These are phyloP conservation scores for Dittrichia graveolens DNA, from an alignment of 129 eudicot species.

Conservation along the genomic window DNA sequence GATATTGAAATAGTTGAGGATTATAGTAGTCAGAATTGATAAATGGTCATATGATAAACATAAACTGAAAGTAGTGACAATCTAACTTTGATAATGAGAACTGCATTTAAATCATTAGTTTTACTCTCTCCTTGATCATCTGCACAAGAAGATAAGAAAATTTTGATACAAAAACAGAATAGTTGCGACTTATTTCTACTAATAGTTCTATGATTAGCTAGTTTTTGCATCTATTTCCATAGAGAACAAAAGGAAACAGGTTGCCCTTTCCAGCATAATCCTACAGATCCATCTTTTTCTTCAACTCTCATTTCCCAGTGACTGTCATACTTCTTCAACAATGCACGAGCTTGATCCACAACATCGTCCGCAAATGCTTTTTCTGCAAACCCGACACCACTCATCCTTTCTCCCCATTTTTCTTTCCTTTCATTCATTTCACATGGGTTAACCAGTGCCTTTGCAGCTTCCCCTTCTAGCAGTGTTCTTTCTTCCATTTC, in stretches of 20 bases:
- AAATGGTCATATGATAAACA: neutral
- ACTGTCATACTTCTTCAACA: conserved; percentile 73
- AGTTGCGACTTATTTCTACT: conserved; percentile 21
- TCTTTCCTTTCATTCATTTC: conserved; percentile 82
- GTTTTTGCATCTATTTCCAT: conserved; percentile 54
- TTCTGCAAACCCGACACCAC: conserved; percentile 48
- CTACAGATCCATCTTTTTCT: conserved; percentile 58
- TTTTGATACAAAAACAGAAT: conserved; percentile 18
- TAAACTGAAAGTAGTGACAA: conserved; percentile 2
- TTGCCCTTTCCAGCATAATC: conserved; percentile 79
- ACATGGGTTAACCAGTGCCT: conserved; percentile 50
- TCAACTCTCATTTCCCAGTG: conserved; percentile 80
- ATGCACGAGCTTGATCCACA: conserved; percentile 67
- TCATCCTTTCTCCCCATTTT: conserved; percentile 85
- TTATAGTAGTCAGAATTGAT: neutral
- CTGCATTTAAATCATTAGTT: conserved; percentile 1
- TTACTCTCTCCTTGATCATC: conserved; percentile 8
- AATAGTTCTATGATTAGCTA: conserved; percentile 15
- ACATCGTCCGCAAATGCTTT: conserved; percentile 60
- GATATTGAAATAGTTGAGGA: conserved; percentile 8
- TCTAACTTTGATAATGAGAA: neutral
- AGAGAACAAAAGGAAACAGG: conserved; percentile 76
- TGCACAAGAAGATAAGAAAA: conserved; percentile 14
- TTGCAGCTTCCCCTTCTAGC: conserved; percentile 82
- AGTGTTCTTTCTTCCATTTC: conserved; percentile 78